Base-by-base conservation (phyloP, 164 flowering plant genomes). In the Platanus orientalis region DNA sequence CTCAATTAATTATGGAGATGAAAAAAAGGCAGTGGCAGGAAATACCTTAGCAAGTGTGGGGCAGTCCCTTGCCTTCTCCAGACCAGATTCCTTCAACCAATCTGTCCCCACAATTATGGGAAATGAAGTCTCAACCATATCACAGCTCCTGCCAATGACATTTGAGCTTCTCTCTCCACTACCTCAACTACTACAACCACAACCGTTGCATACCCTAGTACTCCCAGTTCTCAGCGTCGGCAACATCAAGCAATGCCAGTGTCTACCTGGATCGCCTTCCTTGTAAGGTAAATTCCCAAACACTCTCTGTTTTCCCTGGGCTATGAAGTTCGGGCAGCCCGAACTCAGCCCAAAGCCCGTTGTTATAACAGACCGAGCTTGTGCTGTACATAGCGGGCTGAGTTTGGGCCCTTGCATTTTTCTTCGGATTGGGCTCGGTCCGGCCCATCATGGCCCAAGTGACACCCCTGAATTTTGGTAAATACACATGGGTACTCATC, bases 21-120 rank as follows among this genome's bases (percentile, higher is more conserved):
- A 85, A 12, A 85, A 80, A 53, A 84, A 84, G 65, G 66, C 66
- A 4, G 63, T 64, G 69, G 44, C 62, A 0, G 81, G 76, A 21
- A 83, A 81, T 67, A 64, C 74, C 32, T 45, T 73, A 4, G 42
- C 76, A 27, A 45, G 68, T 30, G 59, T 58, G 28, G 81, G 78
- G 40, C 90, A 84, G 48, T 80, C 95, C 44, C 84, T 88, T 73
- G 81, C 82, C 16, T 88, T 91, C 63, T 81, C 93, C 4, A 80
- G 92, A 57, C 59, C 81, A 25, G 90, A 88, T 54, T 62, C 78
- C 17, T n/a, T 68, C n/a, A 86, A 84, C 39, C 55, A 79, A 11
- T 68, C 83, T 1, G 75, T 51, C 16, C 66, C 86, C 21, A 21
- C 84, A n/a, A 51, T 75, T 54, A 50, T 76, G 7, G 77, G 78